Conservation (phyloP, 331 rosid species). For the Pyracantha coccinea region DNA sequence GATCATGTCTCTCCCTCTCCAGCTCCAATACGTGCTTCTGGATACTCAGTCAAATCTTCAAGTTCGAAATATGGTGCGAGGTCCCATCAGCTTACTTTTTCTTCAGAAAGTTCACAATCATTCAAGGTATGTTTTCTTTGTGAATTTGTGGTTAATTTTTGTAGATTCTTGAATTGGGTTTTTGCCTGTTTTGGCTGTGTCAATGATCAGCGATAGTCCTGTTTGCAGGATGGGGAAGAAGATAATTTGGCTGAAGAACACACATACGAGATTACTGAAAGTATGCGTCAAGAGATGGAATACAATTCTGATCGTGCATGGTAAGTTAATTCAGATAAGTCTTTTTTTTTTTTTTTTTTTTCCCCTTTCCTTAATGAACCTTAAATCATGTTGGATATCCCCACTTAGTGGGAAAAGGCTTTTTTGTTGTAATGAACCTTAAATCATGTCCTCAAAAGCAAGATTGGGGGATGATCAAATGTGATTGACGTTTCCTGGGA, state of each 20-base stretch:
- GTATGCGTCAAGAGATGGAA: conserved; percentile 95
- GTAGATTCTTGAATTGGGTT: neutral
- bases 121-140: conserved; percentile 39
- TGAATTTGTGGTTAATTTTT: neutral
- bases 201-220: neutral
- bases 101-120: conserved; percentile 38
- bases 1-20: conserved; percentile 93
- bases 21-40: conserved; percentile 87
- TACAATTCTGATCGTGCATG: conserved; percentile 91
- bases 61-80: conserved; percentile 46
- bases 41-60: conserved; percentile 63
- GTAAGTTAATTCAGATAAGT: conserved; percentile 33
- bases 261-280: conserved; percentile 76
- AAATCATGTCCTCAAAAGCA: neutral
- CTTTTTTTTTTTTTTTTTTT: neutral
- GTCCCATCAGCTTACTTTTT: conserved; percentile 55
- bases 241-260: conserved; percentile 43
- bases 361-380: neutral
- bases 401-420: too few relatives aligned
- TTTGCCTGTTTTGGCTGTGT: neutral
- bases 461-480: conserved; percentile 1
- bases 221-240: conserved; percentile 47
- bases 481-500: neutral
- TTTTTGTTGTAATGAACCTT: neutral
- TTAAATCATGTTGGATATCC: neutral